phyloP scores from a whole-genome alignment of 106 monocot genomes.

The Allium sativum region DNA sequence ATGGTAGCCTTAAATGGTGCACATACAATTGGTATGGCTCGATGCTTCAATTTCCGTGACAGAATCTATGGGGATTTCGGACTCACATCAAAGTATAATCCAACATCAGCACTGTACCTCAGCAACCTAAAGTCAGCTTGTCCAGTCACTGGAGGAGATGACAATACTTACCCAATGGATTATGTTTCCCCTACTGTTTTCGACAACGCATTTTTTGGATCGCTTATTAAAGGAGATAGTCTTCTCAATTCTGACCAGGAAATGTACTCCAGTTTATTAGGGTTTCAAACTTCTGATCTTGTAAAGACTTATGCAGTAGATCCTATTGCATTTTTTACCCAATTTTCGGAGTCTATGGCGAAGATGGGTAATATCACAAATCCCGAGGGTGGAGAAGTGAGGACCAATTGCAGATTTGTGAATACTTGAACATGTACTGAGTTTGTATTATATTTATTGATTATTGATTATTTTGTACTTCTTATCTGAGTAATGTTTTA shows the following conservation, averaged over 20 bases:
- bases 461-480: too few species aligned
- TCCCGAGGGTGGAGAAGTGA: constrained; percentile 78
- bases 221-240: constrained; percentile 45
- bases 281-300: constrained; percentile 34
- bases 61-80: constrained; percentile 61
- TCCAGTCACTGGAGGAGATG: constrained; percentile 36
- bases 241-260: constrained; percentile 89
- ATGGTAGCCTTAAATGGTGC: constrained; percentile 75
- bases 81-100: constrained; percentile 12
- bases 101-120: constrained; percentile 26
- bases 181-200: constrained; percentile 45
- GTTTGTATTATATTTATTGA: background rate
- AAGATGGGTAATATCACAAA: constrained; percentile 98
- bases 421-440: constrained; percentile 53
- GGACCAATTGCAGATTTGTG: constrained; percentile 72
- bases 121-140: constrained; percentile 34
- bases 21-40: constrained; percentile 73
- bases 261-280: constrained; percentile 50
- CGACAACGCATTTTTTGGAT: constrained; percentile 59
- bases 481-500: too few species aligned
- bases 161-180: constrained; percentile 50
- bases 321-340: constrained; percentile 47
- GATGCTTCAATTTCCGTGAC: constrained; percentile 53
- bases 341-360: constrained; percentile 86
- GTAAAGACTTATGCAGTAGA: constrained; percentile 50